These are phyloP conservation scores for Prinsepia uniflora DNA, from an alignment of 306 rosid genomes.

Conservation along the genomic window DNA sequence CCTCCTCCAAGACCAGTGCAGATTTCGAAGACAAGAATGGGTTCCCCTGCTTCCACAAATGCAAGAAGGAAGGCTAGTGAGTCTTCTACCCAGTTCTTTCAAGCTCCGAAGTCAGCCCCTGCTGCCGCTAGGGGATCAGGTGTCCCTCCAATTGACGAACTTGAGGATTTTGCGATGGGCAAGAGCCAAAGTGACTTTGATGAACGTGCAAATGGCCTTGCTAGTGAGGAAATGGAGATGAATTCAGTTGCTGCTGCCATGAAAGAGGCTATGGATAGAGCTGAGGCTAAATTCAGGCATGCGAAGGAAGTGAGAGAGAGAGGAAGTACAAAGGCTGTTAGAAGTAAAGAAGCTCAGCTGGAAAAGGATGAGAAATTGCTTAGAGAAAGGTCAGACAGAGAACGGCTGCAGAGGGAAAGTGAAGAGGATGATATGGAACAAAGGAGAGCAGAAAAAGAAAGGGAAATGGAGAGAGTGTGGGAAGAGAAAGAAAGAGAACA, in stretches of 20 bases:
- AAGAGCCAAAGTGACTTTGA: conserved; percentile 47
- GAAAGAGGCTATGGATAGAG: conserved; percentile 98
- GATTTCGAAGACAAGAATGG: conserved; percentile 49
- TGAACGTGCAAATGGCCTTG: conserved; percentile 53
- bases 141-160: conserved; percentile 57
- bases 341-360: conserved; percentile 62
- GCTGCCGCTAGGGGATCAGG: conserved; percentile 42
- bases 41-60: conserved; percentile 40
- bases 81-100: conserved; percentile 47
- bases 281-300: conserved; percentile 90
- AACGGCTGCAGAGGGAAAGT: conserved; percentile 59
- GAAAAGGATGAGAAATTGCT: conserved; percentile 63
- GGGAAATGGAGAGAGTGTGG: conserved; percentile 50
- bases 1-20: conserved; percentile 93
- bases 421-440: conserved; percentile 62
- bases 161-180: conserved; percentile 72
- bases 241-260: conserved; percentile 97
- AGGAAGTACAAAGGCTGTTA: conserved; percentile 64
- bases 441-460: conserved; percentile 51
- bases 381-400: conserved; percentile 55
- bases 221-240: conserved; percentile 73
- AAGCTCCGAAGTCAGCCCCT: conserved; percentile 50
- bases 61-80: conserved; percentile 61
- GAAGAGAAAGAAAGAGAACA: conserved; percentile 84
- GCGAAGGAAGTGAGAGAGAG: conserved; percentile 93